Evolutionary conservation across 176 grass and related monocot species (phyloP).

Genomic region (Avena sativa): DNA sequence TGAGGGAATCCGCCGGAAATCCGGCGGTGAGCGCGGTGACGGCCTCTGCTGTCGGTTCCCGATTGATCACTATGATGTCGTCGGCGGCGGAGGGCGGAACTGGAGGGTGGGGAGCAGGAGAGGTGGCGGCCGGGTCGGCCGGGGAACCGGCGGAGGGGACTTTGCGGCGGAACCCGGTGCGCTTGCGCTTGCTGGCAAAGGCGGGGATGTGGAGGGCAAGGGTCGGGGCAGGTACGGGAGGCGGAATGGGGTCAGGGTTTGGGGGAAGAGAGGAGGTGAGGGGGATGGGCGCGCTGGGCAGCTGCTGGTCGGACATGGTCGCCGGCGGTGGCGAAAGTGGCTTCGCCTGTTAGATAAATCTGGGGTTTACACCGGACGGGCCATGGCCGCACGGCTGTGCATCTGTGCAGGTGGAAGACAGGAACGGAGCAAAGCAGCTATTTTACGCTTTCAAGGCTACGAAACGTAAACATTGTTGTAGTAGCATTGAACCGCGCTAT

Average conservation of each 20-base stretch:
- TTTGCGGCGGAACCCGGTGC: slow-evolving; percentile 93
- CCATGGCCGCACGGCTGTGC: not conserved
- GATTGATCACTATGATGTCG: slow-evolving; percentile 99
- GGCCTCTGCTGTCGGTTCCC: slow-evolving; percentile 89
- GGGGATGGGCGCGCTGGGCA: slow-evolving; percentile 41
- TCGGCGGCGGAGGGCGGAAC: slow-evolving; percentile 51
- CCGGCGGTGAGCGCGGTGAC: slow-evolving; percentile 85
- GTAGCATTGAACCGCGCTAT: not conserved
- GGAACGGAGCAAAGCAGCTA: accelerated
- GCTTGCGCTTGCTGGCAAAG: slow-evolving; percentile 85
- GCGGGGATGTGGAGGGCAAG: slow-evolving; percentile 49
- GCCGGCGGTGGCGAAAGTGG: slow-evolving; percentile 19
- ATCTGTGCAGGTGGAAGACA: slow-evolving; percentile 7
- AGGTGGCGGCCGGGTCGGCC: not conserved
- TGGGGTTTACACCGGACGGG: slow-evolving; percentile 35
- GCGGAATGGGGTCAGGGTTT: slow-evolving; percentile 40
- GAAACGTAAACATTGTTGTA: not conserved
- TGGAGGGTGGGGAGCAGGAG: slow-evolving; percentile 25
- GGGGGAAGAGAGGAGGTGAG: slow-evolving; percentile 42
- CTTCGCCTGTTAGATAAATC: slow-evolving; percentile 27
- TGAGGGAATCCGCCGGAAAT: slow-evolving; percentile 92
- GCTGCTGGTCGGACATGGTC: slow-evolving; percentile 66
- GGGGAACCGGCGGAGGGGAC: slow-evolving; percentile 47
- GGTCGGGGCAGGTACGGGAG: not conserved
- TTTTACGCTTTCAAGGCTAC: not conserved